Evolutionary conservation across 208 protist genomes (phyloP).

Genomic region (Herpetomonas samuelpessoai): DNA sequence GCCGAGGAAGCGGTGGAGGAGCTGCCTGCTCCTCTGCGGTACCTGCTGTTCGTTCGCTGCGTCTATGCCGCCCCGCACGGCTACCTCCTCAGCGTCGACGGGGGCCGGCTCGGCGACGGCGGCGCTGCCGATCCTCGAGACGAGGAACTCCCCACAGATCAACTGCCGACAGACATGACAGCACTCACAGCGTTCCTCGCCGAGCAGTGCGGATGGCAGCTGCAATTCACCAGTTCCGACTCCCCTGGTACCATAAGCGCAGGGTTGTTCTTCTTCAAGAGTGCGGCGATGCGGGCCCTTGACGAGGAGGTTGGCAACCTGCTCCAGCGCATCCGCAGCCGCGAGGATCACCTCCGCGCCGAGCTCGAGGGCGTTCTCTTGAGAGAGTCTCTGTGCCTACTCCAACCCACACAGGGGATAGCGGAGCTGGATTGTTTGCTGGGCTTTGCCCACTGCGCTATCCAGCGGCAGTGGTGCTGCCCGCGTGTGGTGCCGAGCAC

Average conservation of each 20-base stretch:
- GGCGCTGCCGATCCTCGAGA: not conserved
- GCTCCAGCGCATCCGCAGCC: slow-evolving; percentile 45
- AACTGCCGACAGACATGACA: too few species aligned
- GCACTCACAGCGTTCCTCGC: slow-evolving; percentile 14
- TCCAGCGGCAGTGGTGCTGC: slow-evolving; percentile 63
- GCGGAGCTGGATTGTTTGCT: slow-evolving; percentile 80
- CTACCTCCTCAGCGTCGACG: slow-evolving; percentile 27
- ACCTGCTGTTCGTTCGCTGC: slow-evolving; percentile 19
- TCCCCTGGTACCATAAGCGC: slow-evolving; percentile 14
- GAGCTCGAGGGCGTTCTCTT: slow-evolving; percentile 62
- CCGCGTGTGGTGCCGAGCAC: slow-evolving; percentile 20
- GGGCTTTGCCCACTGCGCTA: slow-evolving; percentile 57
- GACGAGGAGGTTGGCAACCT: slow-evolving; percentile 78
- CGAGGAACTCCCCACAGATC: not conserved
- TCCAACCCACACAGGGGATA: slow-evolving; percentile 40
- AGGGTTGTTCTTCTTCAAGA: slow-evolving; percentile 67
- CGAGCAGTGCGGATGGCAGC: slow-evolving; percentile 26
- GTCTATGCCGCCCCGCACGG: slow-evolving; percentile 26
- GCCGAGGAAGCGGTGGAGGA: slow-evolving; percentile 19
- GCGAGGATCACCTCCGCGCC: slow-evolving; percentile 60
- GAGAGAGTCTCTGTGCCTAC: slow-evolving; percentile 52
- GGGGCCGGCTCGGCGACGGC: slow-evolving; percentile 1
- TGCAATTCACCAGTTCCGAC: slow-evolving; percentile 11
- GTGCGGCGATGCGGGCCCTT: slow-evolving; percentile 43
- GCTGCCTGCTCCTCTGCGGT: slow-evolving; percentile 22